These are phyloP conservation scores for Apiospora arundinis DNA, from an alignment of 2,329 filamentous ascomycete species.

Conservation along the genomic window DNA sequence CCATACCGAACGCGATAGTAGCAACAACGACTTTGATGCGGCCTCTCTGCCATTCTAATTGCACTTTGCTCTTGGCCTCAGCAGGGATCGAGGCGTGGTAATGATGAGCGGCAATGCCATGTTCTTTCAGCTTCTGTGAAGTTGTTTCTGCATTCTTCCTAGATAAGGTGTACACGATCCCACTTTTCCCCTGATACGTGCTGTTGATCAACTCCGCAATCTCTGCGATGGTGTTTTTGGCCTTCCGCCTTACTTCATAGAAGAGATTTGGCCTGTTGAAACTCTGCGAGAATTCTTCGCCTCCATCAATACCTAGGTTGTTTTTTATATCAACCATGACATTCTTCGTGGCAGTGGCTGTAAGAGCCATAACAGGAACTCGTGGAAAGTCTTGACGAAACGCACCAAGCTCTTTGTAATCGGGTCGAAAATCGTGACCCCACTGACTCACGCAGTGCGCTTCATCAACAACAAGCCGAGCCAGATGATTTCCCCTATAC, in stretches of 20 bases:
- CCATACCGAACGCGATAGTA: conserved; percentile 99
- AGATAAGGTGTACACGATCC: conserved; percentile 93
- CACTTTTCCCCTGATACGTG: conserved; percentile 74
- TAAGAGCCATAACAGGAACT: conserved; percentile 92
- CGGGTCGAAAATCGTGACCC: conserved; percentile 97
- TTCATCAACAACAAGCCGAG: conserved; percentile 94
- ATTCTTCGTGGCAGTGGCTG: conserved; percentile 91
- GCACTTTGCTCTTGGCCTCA: conserved; percentile 71
- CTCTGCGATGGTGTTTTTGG: conserved; percentile 58
- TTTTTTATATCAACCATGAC: conserved; percentile 92
- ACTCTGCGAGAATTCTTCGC: conserved; percentile 84
- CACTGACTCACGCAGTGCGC: conserved; percentile 99
- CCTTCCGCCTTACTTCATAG: conserved; percentile 82
- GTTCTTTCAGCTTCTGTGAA: conserved; percentile 68
- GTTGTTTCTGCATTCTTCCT: conserved; percentile 82
- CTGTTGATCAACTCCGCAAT: conserved; percentile 73
- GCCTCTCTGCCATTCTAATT: conserved; percentile 83
- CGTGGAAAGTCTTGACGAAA: conserved; percentile 74
- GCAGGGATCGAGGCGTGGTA: conserved; percentile 85
- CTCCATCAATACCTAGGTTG: conserved; percentile 83
- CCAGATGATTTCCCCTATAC: conserved; percentile 74
- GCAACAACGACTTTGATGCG: conserved; percentile 89
- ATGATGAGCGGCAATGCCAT: conserved; percentile 76
- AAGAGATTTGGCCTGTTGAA: conserved; percentile 96
- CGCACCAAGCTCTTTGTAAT: conserved; percentile 87